These are phyloP conservation scores for Kuraishia hungarica DNA, from an alignment of 805 yeast genomes.

Conservation along the genomic window DNA sequence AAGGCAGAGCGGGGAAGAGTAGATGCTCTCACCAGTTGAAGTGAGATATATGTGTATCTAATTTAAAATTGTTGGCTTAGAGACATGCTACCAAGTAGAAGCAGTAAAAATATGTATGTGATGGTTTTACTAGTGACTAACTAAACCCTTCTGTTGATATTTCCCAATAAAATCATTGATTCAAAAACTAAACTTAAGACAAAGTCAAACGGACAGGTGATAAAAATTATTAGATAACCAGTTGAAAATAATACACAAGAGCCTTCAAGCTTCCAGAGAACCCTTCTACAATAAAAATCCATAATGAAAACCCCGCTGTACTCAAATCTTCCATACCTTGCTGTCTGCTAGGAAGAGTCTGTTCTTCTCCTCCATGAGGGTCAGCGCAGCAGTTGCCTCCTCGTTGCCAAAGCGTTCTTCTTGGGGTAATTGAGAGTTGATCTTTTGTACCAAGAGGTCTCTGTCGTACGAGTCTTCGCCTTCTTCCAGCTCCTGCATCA, in stretches of 20 bases:
- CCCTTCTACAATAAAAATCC: slow-evolving; percentile 1
- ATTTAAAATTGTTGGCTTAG: no score
- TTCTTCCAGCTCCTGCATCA: slow-evolving; percentile 33
- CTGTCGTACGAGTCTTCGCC: slow-evolving; percentile 23
- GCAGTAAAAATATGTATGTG: no score
- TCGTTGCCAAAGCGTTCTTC: slow-evolving; percentile 37
- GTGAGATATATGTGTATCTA: no score
- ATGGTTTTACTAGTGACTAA: no score
- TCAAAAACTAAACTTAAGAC: background rate
- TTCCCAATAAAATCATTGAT: no score
- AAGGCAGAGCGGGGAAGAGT: no score
- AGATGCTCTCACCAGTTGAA: no score
- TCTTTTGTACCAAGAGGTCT: slow-evolving; percentile 7
- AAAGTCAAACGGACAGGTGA: background rate
- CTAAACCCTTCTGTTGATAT: no score
- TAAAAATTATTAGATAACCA: background rate
- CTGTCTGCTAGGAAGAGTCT: slow-evolving; percentile 40
- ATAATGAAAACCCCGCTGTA: slow-evolving; percentile 1
- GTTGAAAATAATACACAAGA: slow-evolving; percentile 1
- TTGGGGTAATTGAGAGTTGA: slow-evolving; percentile 23
- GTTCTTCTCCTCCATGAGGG: slow-evolving; percentile 33
- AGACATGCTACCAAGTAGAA: no score
- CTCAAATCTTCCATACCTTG: slow-evolving; percentile 35
- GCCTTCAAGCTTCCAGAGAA: background rate
- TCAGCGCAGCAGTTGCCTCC: slow-evolving; percentile 36